Percentiles rank a stretch among this genome's conserved stretches.
Evolutionary conservation across 2,329 filamentous ascomycete species (phyloP).

Genomic region (Neobulgaria alba): DNA sequence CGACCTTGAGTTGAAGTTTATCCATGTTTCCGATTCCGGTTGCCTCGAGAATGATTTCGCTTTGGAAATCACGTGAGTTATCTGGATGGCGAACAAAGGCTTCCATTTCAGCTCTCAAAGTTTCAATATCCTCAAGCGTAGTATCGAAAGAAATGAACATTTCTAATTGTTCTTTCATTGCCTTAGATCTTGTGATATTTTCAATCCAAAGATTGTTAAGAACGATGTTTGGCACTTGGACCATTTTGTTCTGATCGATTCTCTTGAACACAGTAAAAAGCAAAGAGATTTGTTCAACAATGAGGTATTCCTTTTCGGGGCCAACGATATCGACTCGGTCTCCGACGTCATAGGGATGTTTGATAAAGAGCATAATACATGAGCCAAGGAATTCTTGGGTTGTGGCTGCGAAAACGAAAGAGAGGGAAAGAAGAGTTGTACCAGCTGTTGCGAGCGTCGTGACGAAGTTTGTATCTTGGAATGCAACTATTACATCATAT

Average conservation of each 20-base stretch:
- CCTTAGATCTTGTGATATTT: slow-evolving; percentile 82
- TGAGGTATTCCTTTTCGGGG: slow-evolving; percentile 48
- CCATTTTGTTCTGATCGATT: slow-evolving; percentile 70
- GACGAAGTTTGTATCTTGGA: slow-evolving; percentile 79
- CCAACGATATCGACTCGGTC: slow-evolving; percentile 77
- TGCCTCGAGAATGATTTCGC: slow-evolving; percentile 72
- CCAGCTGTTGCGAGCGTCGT: slow-evolving; percentile 83
- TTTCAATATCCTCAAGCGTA: slow-evolving; percentile 78
- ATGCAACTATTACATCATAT: slow-evolving; percentile 51
- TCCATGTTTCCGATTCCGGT: slow-evolving; percentile 75
- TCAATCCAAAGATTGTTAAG: slow-evolving; percentile 93
- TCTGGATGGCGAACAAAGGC: slow-evolving; percentile 74
- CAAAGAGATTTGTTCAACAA: slow-evolving; percentile 90
- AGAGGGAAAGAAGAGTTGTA: slow-evolving; percentile 87
- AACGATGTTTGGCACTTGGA: slow-evolving; percentile 77
- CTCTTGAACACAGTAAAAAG: slow-evolving; percentile 88
- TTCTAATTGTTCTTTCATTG: slow-evolving; percentile 76
- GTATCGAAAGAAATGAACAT: slow-evolving; percentile 82
- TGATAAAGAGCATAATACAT: slow-evolving; percentile 97
- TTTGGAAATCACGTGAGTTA: slow-evolving; percentile 85
- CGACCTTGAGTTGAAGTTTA: slow-evolving; percentile 74
- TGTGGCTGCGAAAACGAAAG: slow-evolving; percentile 89
- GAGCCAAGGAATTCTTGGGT: slow-evolving; percentile 94
- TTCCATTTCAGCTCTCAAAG: slow-evolving; percentile 76
- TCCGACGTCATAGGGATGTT: slow-evolving; percentile 94